Conservation (phyloP, 306 rosid species). For the Trifolium dubium region DNA sequence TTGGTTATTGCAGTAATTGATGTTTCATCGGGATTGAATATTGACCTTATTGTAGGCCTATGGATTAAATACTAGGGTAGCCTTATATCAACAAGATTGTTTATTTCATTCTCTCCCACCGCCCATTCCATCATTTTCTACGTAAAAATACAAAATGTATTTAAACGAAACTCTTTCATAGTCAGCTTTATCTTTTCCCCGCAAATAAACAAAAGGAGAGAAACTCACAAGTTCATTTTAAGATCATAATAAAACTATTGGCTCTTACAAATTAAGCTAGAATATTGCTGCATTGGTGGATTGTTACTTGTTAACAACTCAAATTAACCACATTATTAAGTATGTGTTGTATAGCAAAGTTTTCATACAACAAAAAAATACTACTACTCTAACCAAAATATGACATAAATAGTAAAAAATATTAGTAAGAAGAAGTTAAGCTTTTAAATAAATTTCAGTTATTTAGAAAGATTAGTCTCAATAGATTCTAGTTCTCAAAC, state of each 20-base stretch:
- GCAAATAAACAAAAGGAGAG: neutral
- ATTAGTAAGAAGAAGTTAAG: too few species aligned
- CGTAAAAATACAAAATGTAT: neutral
- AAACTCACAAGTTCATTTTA: neutral
- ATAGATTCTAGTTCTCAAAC: too few species aligned
- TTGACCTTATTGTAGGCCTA: neutral
- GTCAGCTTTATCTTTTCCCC: slow-evolving; percentile 10
- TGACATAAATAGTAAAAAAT: too few species aligned
- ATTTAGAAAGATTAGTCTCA: too few species aligned
- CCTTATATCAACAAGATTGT: neutral
- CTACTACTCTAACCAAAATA: too few species aligned
- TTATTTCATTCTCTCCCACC: neutral
- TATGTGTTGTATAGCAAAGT: neutral
- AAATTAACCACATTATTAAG: neutral
- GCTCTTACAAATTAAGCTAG: neutral
- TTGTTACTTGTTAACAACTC: neutral
- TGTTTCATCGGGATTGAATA: neutral
- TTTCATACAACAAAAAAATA: too few species aligned
- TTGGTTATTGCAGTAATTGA: neutral
- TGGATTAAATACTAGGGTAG: neutral
- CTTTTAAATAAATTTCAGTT: too few species aligned
- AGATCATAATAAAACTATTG: neutral
- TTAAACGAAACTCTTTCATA: neutral
- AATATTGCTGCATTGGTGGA: neutral
- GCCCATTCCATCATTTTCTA: neutral